These are phyloP conservation scores for Rhazya stricta DNA, from an alignment of 257 asterid species.

Conservation along the genomic window DNA sequence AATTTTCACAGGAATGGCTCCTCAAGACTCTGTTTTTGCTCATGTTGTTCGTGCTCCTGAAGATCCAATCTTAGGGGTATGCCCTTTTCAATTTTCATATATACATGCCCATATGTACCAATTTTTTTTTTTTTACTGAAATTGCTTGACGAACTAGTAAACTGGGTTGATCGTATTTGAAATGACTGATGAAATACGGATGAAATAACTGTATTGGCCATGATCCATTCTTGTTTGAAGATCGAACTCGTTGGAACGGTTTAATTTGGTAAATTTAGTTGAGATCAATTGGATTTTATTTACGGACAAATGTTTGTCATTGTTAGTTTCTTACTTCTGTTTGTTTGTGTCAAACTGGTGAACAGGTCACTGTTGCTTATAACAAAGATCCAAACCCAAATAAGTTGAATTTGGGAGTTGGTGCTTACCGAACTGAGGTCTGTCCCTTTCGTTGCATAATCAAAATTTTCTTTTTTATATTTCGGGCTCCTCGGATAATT, in stretches of 20 bases:
- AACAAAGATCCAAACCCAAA: conserved; percentile 67
- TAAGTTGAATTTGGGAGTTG: conserved; percentile 76
- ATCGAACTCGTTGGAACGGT: background rate
- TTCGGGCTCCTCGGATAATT: background rate
- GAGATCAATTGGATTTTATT: background rate
- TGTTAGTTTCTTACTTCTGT: conserved; percentile 6
- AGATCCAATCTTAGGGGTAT: conserved; percentile 76
- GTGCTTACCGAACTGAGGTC: conserved; percentile 88
- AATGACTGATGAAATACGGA: background rate
- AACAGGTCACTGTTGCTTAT: conserved; percentile 79
- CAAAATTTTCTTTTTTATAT: background rate
- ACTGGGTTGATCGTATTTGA: background rate
- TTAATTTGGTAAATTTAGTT: background rate
- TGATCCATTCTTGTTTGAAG: background rate
- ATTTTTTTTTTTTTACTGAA: background rate
- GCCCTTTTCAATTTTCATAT: background rate
- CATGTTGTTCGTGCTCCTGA: conserved; percentile 66
- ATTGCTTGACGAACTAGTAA: background rate
- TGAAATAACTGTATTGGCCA: background rate
- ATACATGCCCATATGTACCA: background rate
- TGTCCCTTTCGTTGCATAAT: background rate
- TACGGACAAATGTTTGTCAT: background rate
- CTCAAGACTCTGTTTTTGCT: conserved; percentile 49
- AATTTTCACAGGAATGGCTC: conserved; percentile 20
- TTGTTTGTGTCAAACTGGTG: conserved; percentile 10